A percentile compares a stretch with the other conserved stretches of the same genome.
These are phyloP conservation scores for Cucumis melo DNA, from an alignment of 306 rosid species.

Conservation along the genomic window DNA sequence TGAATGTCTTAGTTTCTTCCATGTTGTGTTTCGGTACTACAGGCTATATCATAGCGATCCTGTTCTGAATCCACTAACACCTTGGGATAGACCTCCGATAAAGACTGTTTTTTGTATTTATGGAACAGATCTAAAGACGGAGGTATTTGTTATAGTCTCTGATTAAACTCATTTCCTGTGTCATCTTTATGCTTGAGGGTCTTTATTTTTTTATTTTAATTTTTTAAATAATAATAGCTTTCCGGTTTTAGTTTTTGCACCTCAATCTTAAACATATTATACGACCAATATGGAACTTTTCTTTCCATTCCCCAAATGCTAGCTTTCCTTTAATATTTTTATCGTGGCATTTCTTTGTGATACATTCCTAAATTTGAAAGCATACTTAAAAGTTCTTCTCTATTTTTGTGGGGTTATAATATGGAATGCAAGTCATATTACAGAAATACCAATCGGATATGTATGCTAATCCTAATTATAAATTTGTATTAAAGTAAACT, in stretches of 20 bases:
- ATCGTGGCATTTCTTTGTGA: not conserved
- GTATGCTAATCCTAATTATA: not conserved
- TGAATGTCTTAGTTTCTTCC: not conserved
- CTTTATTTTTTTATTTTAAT: not conserved
- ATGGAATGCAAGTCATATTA: not conserved
- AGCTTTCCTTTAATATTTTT: not conserved
- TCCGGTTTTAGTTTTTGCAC: not conserved
- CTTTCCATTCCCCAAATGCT: not conserved
- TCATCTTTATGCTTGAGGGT: not conserved
- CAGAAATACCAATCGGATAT: not conserved
- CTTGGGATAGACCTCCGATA: conserved; percentile 97
- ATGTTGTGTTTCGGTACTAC: conserved; percentile 19
- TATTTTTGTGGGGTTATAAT: not conserved
- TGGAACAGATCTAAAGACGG: conserved; percentile 70
- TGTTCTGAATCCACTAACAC: conserved; percentile 82
- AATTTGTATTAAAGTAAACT: not conserved
- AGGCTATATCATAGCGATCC: conserved; percentile 80
- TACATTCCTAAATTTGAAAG: not conserved
- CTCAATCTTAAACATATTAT: not conserved
- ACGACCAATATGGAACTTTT: not conserved
- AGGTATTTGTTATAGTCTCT: conserved; percentile 40
- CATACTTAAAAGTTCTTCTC: not conserved
- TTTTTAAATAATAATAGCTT: not conserved
- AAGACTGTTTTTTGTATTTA: conserved; percentile 85
- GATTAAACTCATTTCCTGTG: not conserved